Base-by-base conservation (phyloP, 163 green algal species). In the Coccomyxa subellipsoidea region DNA sequence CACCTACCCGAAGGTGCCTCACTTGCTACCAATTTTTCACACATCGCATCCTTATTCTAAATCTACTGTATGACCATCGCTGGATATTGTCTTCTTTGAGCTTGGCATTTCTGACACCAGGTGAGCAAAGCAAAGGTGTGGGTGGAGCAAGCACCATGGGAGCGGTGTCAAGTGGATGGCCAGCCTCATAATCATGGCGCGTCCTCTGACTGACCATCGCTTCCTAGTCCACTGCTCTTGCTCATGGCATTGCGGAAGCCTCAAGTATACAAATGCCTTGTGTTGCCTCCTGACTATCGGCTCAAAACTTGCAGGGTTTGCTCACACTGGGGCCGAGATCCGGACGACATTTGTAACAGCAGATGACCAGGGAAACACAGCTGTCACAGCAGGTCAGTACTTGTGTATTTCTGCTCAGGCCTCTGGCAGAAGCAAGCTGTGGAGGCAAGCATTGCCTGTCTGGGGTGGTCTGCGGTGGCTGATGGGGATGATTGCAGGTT, bases 71-170 rank as follows among this genome's bases (percentile, higher is more conserved):
- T n/a, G n/a, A n/a, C n/a, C n/a, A n/a, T n/a, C n/a, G n/a, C n/a
- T n/a, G n/a, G n/a, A n/a, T n/a, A n/a, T n/a, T n/a, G n/a, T n/a
- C n/a, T 12, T 12, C 69, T 76, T 27, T 37, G 31, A 76, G 21
- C 34, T 36, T 76, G 31, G 34, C 25, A 18, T 78, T 78, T 7
- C 29, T 38, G 34, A 71, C 9, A 73, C 38, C 87, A 94, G 88
- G 91, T 98, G 1, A 94, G 72, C 84, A 94, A 94, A 77, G 89
- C 92, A n/a, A 98, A 97, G 84, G 85, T 99, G 4, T 85, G 78
- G 37, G 91, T 99, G 15, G 91, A 98, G 84, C 89, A 98, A 85
- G 90, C 91, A 81, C 94, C 95, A 0, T 99, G 96, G 96, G 84
- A 87, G 59, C 88, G 96, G 0, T 53, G 94, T 12, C 69, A 86